phyloP scores from a whole-genome alignment of 2,329 filamentous ascomycete species.

The Arachnomyces sp. region DNA sequence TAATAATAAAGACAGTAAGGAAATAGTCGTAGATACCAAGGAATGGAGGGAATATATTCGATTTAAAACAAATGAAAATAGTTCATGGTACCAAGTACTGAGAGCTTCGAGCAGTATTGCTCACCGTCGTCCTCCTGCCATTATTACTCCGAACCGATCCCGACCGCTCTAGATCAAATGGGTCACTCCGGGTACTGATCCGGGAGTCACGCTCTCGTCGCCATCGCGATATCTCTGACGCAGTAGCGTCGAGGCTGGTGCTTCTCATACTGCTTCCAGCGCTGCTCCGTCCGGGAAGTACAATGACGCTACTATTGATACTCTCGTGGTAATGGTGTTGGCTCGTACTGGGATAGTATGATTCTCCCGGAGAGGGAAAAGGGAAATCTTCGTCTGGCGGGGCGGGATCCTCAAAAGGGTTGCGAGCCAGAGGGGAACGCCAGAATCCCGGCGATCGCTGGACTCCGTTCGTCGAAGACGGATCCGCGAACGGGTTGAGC shows the following conservation, averaged over 20 bases:
- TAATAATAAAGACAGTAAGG: too few relatives aligned
- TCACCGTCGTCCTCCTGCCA: too few relatives aligned
- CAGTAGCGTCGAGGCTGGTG: slow-evolving; percentile 10
- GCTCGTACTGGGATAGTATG: background rate
- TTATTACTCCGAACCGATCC: slow-evolving; percentile 2
- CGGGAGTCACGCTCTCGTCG: slow-evolving; percentile 7
- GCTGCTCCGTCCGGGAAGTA: slow-evolving; percentile 21
- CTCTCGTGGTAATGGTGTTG: slow-evolving; percentile 15
- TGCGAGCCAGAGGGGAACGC: too few relatives aligned
- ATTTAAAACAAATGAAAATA: too few relatives aligned
- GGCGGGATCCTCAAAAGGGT: too few relatives aligned
- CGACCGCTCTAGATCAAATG: slow-evolving; percentile 27
- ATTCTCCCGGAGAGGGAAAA: slow-evolving; percentile 1
- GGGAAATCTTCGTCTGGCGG: slow-evolving; percentile 1
- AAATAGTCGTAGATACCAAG: too few relatives aligned
- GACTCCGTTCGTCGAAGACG: too few relatives aligned
- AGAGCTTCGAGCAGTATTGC: too few relatives aligned
- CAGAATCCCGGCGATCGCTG: too few relatives aligned
- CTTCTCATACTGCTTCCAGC: slow-evolving; percentile 11
- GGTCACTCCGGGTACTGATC: slow-evolving; percentile 24
- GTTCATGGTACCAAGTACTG: too few relatives aligned
- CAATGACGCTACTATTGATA: slow-evolving; percentile 21
- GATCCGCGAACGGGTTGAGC: slow-evolving; percentile 13
- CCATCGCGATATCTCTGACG: slow-evolving; percentile 12
- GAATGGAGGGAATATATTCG: too few relatives aligned